Evolutionary conservation across 352 stramenopile species (phyloP), one percentile per base, ranked within the genome.

Genomic region (Elongisporangium prolatum): DNA sequence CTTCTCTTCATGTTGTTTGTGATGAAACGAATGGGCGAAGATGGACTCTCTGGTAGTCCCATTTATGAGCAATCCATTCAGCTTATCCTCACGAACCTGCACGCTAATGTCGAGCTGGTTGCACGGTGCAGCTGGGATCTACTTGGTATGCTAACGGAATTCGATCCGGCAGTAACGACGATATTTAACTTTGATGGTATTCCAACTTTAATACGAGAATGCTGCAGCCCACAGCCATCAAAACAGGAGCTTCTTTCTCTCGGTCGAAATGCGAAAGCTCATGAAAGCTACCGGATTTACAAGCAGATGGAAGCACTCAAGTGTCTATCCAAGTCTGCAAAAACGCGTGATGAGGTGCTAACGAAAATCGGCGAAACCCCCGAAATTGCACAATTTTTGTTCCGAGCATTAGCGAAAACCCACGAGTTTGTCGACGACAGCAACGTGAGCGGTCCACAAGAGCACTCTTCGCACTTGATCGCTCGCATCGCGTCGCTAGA

Each of bases 121-220:
- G 61, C 65, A 3, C 60, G 62, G 17, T 76, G 75, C 54, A 88
- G 76, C 44, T 91, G 73, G 69, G 75, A 86, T 48, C 57, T 88
- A 0, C 58, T 90, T 0, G 65, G 72, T 1, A 72, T 84, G 37
- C 68, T 91, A 8, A 74, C 68, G 0, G 74, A 85, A 50, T 60
- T 86, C 16, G 74, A 88, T 49, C 64, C 76, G 10, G 74, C 80
- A 2, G 82, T 89, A 53, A 72, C 74, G 5, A 64, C 74, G 1
- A 69, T 91, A 13, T 87, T 88, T 56, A 88, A 88, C 20, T 72
- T 89, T 7, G 78, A 88, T 44, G 78, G 68, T 5, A 72, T 86
- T 25, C 65, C 70, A 20, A 70, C 72, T n/a, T 61, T 91, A 7
- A 67, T 91, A 20, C 73, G 71, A 10, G 72, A 85, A 56, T 84